Evolutionary conservation across 2,329 filamentous ascomycete species (phyloP).

Genomic region (Fusarium buxicola): DNA sequence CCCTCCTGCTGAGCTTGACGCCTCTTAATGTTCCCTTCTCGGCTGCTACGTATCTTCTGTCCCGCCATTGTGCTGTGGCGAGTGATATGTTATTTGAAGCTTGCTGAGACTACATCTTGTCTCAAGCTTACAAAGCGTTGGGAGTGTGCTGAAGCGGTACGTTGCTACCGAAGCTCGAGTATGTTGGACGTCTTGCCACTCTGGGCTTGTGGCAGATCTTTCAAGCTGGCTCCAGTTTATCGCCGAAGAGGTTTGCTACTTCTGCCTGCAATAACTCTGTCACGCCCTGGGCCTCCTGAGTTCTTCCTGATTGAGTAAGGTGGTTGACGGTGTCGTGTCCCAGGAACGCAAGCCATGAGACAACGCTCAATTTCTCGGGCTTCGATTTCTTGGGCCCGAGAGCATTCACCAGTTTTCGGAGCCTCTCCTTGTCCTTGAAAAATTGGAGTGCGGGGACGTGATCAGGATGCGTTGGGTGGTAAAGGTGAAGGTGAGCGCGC

Average conservation of each 20-base stretch:
- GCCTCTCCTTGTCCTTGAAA: constrained; percentile 51
- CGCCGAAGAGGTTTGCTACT: constrained; percentile 47
- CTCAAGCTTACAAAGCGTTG: too few relatives aligned
- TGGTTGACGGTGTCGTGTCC: constrained; percentile 61
- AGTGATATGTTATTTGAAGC: too few relatives aligned
- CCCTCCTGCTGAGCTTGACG: too few relatives aligned
- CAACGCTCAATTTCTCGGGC: constrained; percentile 45
- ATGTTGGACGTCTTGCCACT: neutral
- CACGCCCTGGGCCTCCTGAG: constrained; percentile 56
- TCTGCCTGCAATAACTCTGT: constrained; percentile 53
- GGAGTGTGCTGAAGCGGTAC: neutral
- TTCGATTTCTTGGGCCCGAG: constrained; percentile 44
- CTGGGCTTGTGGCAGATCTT: neutral
- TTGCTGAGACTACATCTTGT: too few relatives aligned
- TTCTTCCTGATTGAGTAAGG: constrained; percentile 55
- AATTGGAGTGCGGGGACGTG: constrained; percentile 60
- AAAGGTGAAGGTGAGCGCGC: constrained; percentile 65
- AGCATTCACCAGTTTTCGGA: constrained; percentile 46
- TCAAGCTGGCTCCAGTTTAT: constrained; percentile 41
- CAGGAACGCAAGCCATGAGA: constrained; percentile 55
- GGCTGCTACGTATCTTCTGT: too few relatives aligned
- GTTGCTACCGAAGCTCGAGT: neutral
- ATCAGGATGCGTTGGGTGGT: constrained; percentile 65
- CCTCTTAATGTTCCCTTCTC: too few relatives aligned
- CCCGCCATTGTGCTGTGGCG: too few relatives aligned